Percentiles rank a stretch among this genome's conserved stretches.
Conservation (phyloP, 1,284 basidiomycete species). For the Earliella scabrosa region DNA sequence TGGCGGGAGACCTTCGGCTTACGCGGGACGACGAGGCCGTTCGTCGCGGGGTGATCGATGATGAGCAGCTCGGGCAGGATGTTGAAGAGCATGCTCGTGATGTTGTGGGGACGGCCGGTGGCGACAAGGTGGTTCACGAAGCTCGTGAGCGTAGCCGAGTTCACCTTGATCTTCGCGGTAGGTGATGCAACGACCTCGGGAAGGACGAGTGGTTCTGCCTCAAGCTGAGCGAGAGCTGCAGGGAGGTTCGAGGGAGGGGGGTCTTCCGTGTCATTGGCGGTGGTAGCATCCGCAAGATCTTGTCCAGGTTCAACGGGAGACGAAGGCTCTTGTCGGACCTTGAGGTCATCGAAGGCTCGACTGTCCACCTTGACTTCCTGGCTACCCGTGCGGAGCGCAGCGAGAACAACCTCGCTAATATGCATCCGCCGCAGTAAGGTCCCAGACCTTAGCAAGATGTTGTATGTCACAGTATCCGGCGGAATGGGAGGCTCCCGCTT, state of each 20-base stretch:
- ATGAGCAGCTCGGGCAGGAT: conserved; percentile 59
- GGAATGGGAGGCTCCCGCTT: conserved; percentile 42
- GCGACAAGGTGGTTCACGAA: conserved; percentile 58
- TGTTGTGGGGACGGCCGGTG: conserved; percentile 49
- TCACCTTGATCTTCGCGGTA: conserved; percentile 25
- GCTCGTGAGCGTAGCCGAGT: conserved; percentile 51
- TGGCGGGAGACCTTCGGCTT: conserved; percentile 31
- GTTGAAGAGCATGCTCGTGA: conserved; percentile 49
- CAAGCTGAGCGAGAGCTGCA: conserved; percentile 6
- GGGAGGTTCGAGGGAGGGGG: conserved; percentile 2
- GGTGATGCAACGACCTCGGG: conserved; percentile 17
- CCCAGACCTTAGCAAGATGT: conserved; percentile 59
- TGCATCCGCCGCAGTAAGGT: conserved; percentile 55
- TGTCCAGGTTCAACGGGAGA: too few species aligned
- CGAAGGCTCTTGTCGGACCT: too few species aligned
- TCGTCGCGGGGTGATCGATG: conserved; percentile 44
- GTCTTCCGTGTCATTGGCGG: too few species aligned
- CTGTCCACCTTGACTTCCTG: neutral
- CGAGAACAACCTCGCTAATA: conserved; percentile 42
- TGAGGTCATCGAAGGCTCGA: neutral
- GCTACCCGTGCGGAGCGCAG: conserved; percentile 3
- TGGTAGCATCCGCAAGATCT: too few species aligned
- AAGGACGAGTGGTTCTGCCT: conserved; percentile 14
- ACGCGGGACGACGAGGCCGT: conserved; percentile 25
- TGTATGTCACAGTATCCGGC: conserved; percentile 56